phyloP scores from a whole-genome alignment of 2,329 filamentous ascomycete species.

The Ascochyta pisi region DNA sequence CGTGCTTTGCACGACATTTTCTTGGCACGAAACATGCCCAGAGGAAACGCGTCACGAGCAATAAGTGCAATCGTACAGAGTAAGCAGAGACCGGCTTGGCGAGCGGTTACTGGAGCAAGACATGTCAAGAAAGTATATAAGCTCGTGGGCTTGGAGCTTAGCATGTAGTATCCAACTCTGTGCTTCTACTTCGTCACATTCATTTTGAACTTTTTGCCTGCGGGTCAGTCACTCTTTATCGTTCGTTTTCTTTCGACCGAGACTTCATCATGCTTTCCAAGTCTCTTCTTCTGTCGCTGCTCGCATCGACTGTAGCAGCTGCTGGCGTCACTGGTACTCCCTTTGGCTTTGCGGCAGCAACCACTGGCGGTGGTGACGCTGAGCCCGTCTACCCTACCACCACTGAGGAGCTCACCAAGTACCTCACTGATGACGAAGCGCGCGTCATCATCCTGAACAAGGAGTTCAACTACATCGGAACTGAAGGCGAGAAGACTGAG shows the following conservation, averaged over 20 bases:
- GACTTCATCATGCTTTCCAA: conserved; percentile 14
- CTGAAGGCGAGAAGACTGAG: conserved; percentile 29
- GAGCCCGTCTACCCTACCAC: conserved; percentile 23
- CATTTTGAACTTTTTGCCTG: conserved; percentile 4
- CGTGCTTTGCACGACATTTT: conserved; percentile 1
- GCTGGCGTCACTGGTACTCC: conserved; percentile 23
- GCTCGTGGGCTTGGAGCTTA: not conserved
- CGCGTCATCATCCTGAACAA: conserved; percentile 49
- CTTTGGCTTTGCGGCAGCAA: conserved; percentile 23
- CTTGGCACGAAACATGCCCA: conserved; percentile 8
- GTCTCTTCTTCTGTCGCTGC: conserved; percentile 14
- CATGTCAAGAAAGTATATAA: not conserved
- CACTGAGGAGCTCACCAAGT: conserved; percentile 30
- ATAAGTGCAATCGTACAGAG: not conserved
- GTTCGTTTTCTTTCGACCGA: not conserved
- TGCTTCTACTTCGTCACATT: conserved; percentile 6
- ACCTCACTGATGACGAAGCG: conserved; percentile 40
- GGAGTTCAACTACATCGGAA: conserved; percentile 35
- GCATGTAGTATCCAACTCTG: not conserved
- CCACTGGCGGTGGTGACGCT: conserved; percentile 25
- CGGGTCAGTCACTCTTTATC: conserved; percentile 19
- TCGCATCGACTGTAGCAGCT: conserved; percentile 15
- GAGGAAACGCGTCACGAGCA: conserved; percentile 1
- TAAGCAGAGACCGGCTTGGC: not conserved
- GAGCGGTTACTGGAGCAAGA: not conserved